Base-by-base conservation (phyloP, 768 basidiomycete genomes). In the Agrocybe praecox region DNA sequence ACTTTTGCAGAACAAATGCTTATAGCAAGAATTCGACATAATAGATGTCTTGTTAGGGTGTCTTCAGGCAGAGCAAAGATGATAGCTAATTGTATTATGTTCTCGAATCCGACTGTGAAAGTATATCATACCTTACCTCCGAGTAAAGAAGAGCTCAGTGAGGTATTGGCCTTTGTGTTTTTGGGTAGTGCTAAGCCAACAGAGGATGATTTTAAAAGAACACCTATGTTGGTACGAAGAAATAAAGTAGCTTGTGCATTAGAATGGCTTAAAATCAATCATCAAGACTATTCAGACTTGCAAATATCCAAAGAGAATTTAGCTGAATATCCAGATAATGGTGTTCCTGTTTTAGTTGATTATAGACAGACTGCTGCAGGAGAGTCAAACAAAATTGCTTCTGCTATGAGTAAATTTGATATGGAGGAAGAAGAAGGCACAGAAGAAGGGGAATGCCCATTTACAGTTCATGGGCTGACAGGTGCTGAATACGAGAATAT, bases 41-140 rank as follows among this genome's bases (percentile, higher is more conserved):
- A 73, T 55, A 5, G 52, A 0, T 76, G 69, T 56, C 49, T 74
- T 6, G 69, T 74, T 0, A 51, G 61, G 1, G 73, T 77, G 0
- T 46, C 60, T 2, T 68, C 64, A 14, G 76, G 75, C 0, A 45
- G 61, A 7, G 53, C 60, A 0, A 73, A 74, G 52, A 73, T 78
- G 72, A 59, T 51, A 0, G 73, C 71, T 0, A 76, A 76, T 63
- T 62, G 64, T 0, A 64, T 76, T 1, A 62, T 65, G 14, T 76
- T 71, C 58, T 58, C 64, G 4, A 63, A 65, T 12, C 76, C 75
- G 7, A 65, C 65, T 0, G 56, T 59, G 0, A 73, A 69, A 36
- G 56, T 78, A 0, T 76, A 74, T 53, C 11, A 61, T 18, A 55
- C 21, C 2, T 52, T 78, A 0, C 76, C 76, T 1, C 74, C 73